A percentile compares a stretch with the other conserved stretches of the same genome.
Conservation (phyloP, 2,329 filamentous ascomycete species). For the Mycocentrospora acerina region DNA sequence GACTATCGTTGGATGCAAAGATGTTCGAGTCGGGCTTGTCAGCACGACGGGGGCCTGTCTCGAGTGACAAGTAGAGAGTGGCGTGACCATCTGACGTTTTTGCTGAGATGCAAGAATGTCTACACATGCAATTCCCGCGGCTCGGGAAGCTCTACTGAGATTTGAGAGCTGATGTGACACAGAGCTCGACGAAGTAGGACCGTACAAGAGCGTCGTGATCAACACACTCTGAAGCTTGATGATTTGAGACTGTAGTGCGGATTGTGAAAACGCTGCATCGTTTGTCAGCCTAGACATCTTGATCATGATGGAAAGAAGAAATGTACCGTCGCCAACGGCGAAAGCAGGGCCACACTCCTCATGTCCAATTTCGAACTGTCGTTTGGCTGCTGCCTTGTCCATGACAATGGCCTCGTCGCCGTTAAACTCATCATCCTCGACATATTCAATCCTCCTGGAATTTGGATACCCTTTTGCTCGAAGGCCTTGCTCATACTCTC, state of each 20-base stretch:
- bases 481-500: slow-evolving; percentile 31
- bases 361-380: slow-evolving; percentile 32
- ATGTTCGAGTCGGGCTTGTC: slow-evolving; percentile 6
- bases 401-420: slow-evolving; percentile 33
- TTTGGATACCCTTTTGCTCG: slow-evolving; percentile 32
- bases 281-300: background rate
- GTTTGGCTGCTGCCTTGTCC: slow-evolving; percentile 35
- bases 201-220: slow-evolving; percentile 38
- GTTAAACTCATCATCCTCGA: slow-evolving; percentile 26
- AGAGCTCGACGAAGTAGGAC: slow-evolving; percentile 34
- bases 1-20: slow-evolving; percentile 16
- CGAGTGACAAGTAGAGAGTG: slow-evolving; percentile 17
- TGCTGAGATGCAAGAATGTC: slow-evolving; percentile 30
- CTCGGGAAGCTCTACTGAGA: slow-evolving; percentile 32
- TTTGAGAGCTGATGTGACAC: slow-evolving; percentile 35
- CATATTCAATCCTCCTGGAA: slow-evolving; percentile 27
- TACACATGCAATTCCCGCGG: slow-evolving; percentile 29
- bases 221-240: slow-evolving; percentile 37
- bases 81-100: slow-evolving; percentile 23
- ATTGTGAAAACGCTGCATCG: slow-evolving; percentile 31
- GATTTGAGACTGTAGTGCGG: slow-evolving; percentile 37
- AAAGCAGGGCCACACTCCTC: slow-evolving; percentile 31
- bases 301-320: background rate
- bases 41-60: slow-evolving; percentile 13
- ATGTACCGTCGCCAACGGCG: slow-evolving; percentile 37